Evolutionary conservation across 495 filamentous ascomycete species (phyloP).

Genomic region (Letharia lupina): DNA sequence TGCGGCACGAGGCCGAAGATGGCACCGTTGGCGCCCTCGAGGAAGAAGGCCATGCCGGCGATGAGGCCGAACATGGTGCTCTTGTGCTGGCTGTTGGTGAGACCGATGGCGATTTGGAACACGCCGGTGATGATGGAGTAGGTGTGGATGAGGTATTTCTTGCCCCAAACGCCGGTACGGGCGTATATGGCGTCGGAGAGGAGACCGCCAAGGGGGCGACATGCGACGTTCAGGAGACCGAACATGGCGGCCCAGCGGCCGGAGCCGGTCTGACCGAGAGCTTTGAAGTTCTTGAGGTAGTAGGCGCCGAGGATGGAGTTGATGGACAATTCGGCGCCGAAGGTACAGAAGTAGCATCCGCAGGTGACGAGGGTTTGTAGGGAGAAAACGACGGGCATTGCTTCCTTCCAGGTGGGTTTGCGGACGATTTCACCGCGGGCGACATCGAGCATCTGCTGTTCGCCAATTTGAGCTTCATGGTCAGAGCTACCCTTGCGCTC

Average conservation of each 20-base stretch:
- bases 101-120: slow-evolving; percentile 64
- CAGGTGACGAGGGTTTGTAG: slow-evolving; percentile 60
- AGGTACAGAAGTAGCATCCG: slow-evolving; percentile 73
- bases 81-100: slow-evolving; percentile 49
- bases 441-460: slow-evolving; percentile 48
- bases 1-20: slow-evolving; percentile 83
- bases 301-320: slow-evolving; percentile 75
- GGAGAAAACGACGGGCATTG: slow-evolving; percentile 49
- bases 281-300: slow-evolving; percentile 69
- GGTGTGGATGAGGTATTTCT: slow-evolving; percentile 63
- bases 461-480: slow-evolving; percentile 43
- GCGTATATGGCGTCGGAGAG: slow-evolving; percentile 66
- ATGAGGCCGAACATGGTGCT: slow-evolving; percentile 70
- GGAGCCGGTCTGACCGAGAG: slow-evolving; percentile 61
- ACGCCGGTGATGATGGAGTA: slow-evolving; percentile 56
- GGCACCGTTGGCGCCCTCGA: slow-evolving; percentile 76
- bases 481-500: slow-evolving; percentile 33
- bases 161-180: slow-evolving; percentile 56
- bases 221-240: slow-evolving; percentile 74
- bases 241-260: slow-evolving; percentile 85
- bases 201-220: slow-evolving; percentile 66
- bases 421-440: slow-evolving; percentile 56
- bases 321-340: slow-evolving; percentile 78
- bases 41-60: slow-evolving; percentile 66
- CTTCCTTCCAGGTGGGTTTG: slow-evolving; percentile 55